A percentile compares a stretch with the other conserved stretches of the same genome.
Conservation (phyloP, 2,329 filamentous ascomycete species). For the Stenocarpella maydis region DNA sequence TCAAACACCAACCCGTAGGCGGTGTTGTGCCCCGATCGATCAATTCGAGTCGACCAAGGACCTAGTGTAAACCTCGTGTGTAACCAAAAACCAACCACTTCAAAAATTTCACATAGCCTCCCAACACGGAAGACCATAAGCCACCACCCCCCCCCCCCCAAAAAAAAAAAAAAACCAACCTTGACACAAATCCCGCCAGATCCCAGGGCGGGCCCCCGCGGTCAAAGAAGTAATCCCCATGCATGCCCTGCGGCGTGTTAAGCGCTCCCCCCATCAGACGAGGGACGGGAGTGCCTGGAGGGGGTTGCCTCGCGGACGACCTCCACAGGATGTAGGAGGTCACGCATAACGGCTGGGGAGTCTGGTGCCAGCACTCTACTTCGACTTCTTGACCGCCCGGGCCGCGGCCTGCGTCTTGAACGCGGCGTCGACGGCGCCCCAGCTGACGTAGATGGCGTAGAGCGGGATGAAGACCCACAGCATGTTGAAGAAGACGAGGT, state of each 20-base stretch:
- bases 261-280: too few relatives aligned
- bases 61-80: neutral
- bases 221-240: too few relatives aligned
- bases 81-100: neutral
- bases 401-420: constrained; percentile 30
- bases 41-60: neutral
- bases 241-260: too few relatives aligned
- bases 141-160: too few relatives aligned
- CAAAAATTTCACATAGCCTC: neutral
- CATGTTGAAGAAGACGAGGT: constrained; percentile 74
- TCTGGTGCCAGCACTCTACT: neutral
- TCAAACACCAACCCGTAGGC: neutral
- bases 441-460: constrained; percentile 60
- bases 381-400: constrained; percentile 26
- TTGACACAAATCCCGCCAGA: too few relatives aligned
- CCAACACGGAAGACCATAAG: neutral
- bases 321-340: too few relatives aligned
- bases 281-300: too few relatives aligned
- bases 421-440: constrained; percentile 30
- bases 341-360: too few relatives aligned
- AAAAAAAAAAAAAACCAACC: too few relatives aligned
- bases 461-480: constrained; percentile 72
- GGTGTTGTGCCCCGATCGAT: neutral
- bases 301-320: too few relatives aligned
- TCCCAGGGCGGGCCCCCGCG: too few relatives aligned